A percentile compares a stretch with the other conserved stretches of the same genome.
These are phyloP conservation scores for Rhododendron vialii DNA, from an alignment of 148 eudicot species.

Conservation along the genomic window DNA sequence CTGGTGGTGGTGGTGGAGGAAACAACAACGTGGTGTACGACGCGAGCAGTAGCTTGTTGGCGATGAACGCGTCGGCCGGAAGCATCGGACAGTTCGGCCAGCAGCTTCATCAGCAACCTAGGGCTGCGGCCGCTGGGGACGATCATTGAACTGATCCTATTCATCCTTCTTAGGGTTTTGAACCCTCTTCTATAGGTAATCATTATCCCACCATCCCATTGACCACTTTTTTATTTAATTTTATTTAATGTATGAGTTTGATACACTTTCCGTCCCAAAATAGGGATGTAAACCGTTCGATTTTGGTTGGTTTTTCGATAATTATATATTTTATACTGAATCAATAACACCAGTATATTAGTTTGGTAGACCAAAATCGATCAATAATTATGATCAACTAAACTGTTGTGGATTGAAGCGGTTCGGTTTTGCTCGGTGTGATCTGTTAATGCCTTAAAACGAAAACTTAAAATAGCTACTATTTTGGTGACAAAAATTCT, in stretches of 20 bases:
- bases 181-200: neutral
- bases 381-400: too few species aligned
- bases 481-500: neutral
- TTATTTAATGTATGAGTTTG: neutral
- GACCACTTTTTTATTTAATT: neutral
- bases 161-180: constrained; percentile 51
- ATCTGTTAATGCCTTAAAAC: neutral
- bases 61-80: constrained; percentile 40
- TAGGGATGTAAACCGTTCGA: neutral
- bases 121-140: constrained; percentile 48
- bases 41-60: constrained; percentile 31
- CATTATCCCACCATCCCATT: neutral
- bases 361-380: neutral
- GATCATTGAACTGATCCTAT: constrained; percentile 28
- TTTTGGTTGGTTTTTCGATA: neutral
- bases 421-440: neutral
- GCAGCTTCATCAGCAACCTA: constrained; percentile 40
- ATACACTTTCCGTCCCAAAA: neutral
- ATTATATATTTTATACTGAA: neutral
- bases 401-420: neutral
- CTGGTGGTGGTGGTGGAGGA: constrained; percentile 6
- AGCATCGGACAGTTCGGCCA: constrained; percentile 41
- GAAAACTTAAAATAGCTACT: neutral
- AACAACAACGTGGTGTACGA: constrained; percentile 19
- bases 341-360: neutral